Percentiles rank a stretch among this genome's conserved stretches.
Conservation (phyloP, 2,329 filamentous ascomycete genomes). For the Thermoascus crustaceus region DNA sequence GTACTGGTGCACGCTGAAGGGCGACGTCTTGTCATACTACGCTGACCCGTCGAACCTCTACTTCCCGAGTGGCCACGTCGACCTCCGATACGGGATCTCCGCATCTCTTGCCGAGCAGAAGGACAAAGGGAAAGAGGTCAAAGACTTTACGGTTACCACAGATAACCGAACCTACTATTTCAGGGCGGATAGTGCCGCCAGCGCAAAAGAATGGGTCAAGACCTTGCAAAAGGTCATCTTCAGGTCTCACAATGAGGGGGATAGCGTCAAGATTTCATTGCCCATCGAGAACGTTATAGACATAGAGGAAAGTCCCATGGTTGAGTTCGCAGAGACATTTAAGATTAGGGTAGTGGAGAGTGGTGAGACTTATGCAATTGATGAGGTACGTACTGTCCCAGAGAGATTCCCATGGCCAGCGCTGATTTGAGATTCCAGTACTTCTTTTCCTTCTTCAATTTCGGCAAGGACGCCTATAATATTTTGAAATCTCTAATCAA, state of each 20-base stretch:
- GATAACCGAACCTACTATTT: slow-evolving; percentile 79
- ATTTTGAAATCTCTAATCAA: slow-evolving; percentile 67
- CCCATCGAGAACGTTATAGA: slow-evolving; percentile 85
- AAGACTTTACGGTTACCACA: slow-evolving; percentile 73
- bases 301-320: slow-evolving; percentile 81
- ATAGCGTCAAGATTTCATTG: slow-evolving; percentile 91
- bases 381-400: slow-evolving; percentile 56
- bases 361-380: slow-evolving; percentile 87
- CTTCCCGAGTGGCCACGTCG: slow-evolving; percentile 85
- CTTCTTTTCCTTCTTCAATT: slow-evolving; percentile 91
- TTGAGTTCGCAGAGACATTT: slow-evolving; percentile 87
- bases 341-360: slow-evolving; percentile 90
- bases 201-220: slow-evolving; percentile 95
- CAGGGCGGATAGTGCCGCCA: slow-evolving; percentile 75
- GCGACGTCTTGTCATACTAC: slow-evolving; percentile 87
- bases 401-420: not conserved
- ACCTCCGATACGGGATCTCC: slow-evolving; percentile 83
- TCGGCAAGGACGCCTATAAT: slow-evolving; percentile 73
- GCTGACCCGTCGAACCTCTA: slow-evolving; percentile 76
- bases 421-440: slow-evolving; percentile 50
- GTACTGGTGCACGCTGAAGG: slow-evolving; percentile 90
- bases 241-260: slow-evolving; percentile 87
- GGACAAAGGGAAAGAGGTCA: slow-evolving; percentile 61
- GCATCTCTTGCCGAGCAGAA: slow-evolving; percentile 64
- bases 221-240: slow-evolving; percentile 91